A percentile compares a stretch with the other conserved stretches of the same genome.
These are phyloP conservation scores for Colletotrichum trifolii DNA, from an alignment of 2,329 filamentous ascomycete species.

Conservation along the genomic window DNA sequence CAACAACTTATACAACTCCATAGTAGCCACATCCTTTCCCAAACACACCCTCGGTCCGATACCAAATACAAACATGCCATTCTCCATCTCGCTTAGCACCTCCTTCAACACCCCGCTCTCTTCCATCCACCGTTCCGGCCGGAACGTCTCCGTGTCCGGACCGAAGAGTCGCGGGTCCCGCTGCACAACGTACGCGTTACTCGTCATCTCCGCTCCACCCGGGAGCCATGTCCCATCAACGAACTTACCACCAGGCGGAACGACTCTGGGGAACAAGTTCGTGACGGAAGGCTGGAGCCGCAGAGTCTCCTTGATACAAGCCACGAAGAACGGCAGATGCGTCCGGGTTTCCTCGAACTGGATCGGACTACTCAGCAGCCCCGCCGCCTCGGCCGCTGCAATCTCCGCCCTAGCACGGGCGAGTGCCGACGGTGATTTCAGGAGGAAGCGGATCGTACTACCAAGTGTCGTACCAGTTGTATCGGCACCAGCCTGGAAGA, in stretches of 20 bases:
- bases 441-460: slow-evolving; percentile 23
- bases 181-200: slow-evolving; percentile 50
- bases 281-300: slow-evolving; percentile 16
- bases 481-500: slow-evolving; percentile 28
- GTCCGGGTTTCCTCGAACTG: slow-evolving; percentile 23
- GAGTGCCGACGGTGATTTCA: background rate
- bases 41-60: slow-evolving; percentile 11
- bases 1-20: slow-evolving; percentile 9
- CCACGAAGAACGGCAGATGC: slow-evolving; percentile 21
- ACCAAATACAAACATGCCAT: slow-evolving; percentile 5
- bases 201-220: slow-evolving; percentile 13
- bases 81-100: slow-evolving; percentile 9
- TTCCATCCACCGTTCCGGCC: slow-evolving; percentile 55
- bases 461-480: slow-evolving; percentile 26
- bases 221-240: slow-evolving; percentile 25
- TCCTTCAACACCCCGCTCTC: slow-evolving; percentile 32
- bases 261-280: slow-evolving; percentile 12
- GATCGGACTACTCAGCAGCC: background rate
- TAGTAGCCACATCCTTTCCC: slow-evolving; percentile 6
- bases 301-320: slow-evolving; percentile 25
- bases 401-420: slow-evolving; percentile 12
- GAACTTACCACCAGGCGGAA: slow-evolving; percentile 11
- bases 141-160: slow-evolving; percentile 48
- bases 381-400: background rate
- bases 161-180: slow-evolving; percentile 46